Percentiles rank a stretch among this genome's conserved stretches.
phyloP scores from a whole-genome alignment of 163 green algal species.

The Scenedesmus sp. region DNA sequence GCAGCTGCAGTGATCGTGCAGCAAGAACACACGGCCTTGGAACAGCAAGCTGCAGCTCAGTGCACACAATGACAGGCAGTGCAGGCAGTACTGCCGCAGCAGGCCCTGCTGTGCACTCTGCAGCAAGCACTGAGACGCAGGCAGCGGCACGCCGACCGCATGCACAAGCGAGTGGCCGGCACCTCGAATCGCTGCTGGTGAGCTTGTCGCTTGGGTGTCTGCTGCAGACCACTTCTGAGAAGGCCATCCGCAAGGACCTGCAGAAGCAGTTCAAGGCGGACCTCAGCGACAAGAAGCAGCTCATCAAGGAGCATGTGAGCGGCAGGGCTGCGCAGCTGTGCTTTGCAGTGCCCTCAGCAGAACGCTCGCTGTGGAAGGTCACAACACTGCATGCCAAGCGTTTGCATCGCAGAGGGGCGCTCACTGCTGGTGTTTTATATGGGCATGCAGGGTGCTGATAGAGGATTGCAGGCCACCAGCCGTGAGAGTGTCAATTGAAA shows the following conservation, averaged over 20 bases:
- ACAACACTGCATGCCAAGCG: too few relatives aligned
- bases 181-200: neutral
- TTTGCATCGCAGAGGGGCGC: too few relatives aligned
- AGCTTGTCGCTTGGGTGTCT: neutral
- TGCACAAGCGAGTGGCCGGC: too few relatives aligned
- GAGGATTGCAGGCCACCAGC: too few relatives aligned
- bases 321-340: neutral
- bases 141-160: too few relatives aligned
- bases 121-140: neutral
- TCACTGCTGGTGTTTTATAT: too few relatives aligned
- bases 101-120: neutral
- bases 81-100: neutral
- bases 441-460: too few relatives aligned
- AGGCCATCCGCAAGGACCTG: conserved; percentile 72
- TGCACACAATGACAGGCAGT: neutral
- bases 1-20: too few relatives aligned
- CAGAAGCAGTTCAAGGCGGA: conserved; percentile 62
- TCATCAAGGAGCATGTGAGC: conserved; percentile 65
- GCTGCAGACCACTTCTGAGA: conserved; percentile 72
- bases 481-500: too few relatives aligned
- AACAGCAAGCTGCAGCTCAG: neutral
- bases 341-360: neutral
- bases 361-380: too few relatives aligned
- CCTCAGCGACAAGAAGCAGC: conserved; percentile 62
- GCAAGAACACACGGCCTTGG: neutral